Conservation (phyloP, 2,329 filamentous ascomycete genomes). For the Aspergillus cejpii region DNA sequence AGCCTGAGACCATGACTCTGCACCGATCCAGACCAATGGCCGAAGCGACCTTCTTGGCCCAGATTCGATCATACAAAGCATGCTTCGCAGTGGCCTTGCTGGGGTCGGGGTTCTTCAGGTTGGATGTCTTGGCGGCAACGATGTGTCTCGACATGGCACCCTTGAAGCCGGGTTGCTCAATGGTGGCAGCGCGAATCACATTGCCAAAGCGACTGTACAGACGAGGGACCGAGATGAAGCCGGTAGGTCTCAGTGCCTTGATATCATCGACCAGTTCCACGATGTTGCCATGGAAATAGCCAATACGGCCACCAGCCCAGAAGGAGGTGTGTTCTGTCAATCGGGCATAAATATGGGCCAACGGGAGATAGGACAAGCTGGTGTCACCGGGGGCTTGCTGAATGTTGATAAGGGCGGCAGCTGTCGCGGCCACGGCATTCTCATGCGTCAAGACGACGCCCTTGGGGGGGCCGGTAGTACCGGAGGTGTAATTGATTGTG, state of each 20-base stretch:
- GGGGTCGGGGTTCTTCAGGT: slow-evolving; percentile 60
- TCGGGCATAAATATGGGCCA: slow-evolving; percentile 91
- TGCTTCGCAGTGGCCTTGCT: slow-evolving; percentile 62
- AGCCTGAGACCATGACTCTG: slow-evolving; percentile 73
- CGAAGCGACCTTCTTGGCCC: slow-evolving; percentile 78
- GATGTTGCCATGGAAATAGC: slow-evolving; percentile 92
- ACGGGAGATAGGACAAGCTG: slow-evolving; percentile 78
- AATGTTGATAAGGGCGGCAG: slow-evolving; percentile 52
- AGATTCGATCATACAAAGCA: slow-evolving; percentile 59
- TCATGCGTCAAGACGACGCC: slow-evolving; percentile 67
- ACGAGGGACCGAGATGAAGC: slow-evolving; percentile 81
- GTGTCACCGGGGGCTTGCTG: slow-evolving; percentile 54
- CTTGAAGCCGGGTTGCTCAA: slow-evolving; percentile 71
- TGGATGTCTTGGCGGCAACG: slow-evolving; percentile 71
- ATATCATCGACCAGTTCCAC: slow-evolving; percentile 81
- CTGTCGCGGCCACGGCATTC: slow-evolving; percentile 68
- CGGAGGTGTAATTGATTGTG: slow-evolving; percentile 65
- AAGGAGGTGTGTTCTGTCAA: slow-evolving; percentile 71
- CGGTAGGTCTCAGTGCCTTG: slow-evolving; percentile 75
- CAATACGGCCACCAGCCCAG: slow-evolving; percentile 65
- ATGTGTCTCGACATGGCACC: slow-evolving; percentile 75
- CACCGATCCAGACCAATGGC: slow-evolving; percentile 72
- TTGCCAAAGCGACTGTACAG: slow-evolving; percentile 86
- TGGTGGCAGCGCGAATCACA: slow-evolving; percentile 69
- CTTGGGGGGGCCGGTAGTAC: slow-evolving; percentile 59